Evolutionary conservation across 176 grass and related monocot species (phyloP).

Genomic region (Aegilops sharonensis): DNA sequence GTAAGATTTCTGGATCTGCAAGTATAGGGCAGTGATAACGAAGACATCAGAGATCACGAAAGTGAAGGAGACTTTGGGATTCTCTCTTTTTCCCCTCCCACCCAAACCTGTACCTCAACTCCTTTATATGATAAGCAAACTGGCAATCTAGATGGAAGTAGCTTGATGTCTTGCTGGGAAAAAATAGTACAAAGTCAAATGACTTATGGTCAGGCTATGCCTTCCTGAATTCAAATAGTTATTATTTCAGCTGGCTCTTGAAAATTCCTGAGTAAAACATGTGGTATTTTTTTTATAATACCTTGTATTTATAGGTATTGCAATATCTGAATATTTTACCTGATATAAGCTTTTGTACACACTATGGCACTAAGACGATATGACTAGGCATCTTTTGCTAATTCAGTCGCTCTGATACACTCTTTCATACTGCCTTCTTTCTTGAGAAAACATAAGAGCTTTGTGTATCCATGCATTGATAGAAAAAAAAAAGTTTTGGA

Average conservation of each 20-base stretch:
- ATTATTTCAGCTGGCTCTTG: neutral
- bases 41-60: neutral
- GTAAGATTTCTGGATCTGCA: neutral
- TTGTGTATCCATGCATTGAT: too few species aligned
- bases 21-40: neutral
- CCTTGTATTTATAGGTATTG: neutral
- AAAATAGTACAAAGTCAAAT: neutral
- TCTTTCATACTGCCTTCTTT: neutral
- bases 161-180: neutral
- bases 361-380: neutral
- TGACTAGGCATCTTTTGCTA: conserved; percentile 18
- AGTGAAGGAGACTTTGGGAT: neutral
- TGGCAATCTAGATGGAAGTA: neutral
- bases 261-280: neutral
- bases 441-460: too few species aligned
- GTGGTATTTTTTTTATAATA: neutral
- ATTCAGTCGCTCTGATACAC: conserved; percentile 1
- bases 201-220: neutral
- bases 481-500: neutral
- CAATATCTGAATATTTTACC: conserved; percentile 1
- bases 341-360: neutral
- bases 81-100: neutral
- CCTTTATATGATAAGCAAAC: neutral
- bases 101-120: neutral
- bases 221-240: neutral